phyloP scores from a whole-genome alignment of 371 early-diverging fungal species.

The Capniomyces stellatus region DNA sequence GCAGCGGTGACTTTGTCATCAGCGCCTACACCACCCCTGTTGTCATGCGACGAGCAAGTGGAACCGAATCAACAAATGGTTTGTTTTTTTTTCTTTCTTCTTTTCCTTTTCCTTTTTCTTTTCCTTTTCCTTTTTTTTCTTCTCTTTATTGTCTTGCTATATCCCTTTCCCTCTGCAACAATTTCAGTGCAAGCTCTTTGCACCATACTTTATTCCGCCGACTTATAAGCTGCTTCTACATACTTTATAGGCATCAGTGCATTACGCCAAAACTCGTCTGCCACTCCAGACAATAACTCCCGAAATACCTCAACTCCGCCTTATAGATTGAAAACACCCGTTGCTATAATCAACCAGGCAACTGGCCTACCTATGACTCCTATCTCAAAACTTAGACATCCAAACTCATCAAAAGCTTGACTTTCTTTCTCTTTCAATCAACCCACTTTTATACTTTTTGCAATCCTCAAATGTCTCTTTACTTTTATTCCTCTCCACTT shows the following conservation, averaged over 20 bases:
- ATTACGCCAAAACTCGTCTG: no score
- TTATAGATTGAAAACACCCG: no score
- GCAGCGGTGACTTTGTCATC: conserved; percentile 22
- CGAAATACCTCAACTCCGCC: not conserved
- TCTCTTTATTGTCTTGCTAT: conserved; percentile 8
- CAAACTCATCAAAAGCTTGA: not conserved
- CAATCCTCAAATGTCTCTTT: no score
- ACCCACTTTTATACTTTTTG: no score
- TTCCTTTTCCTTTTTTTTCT: conserved; percentile 1
- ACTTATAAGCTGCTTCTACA: not conserved
- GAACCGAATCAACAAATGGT: conserved; percentile 7
- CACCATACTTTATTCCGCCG: not conserved
- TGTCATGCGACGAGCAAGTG: conserved; percentile 24
- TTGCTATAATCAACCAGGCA: no score
- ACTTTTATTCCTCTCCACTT: no score
- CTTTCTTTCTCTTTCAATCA: no score
- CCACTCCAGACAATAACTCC: not conserved
- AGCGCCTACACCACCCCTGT: conserved; percentile 25
- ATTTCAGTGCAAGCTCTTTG: not conserved
- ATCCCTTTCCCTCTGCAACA: not conserved
- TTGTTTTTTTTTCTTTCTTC: conserved; percentile 4
- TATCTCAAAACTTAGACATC: not conserved
- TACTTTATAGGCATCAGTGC: no score
- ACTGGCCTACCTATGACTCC: not conserved
- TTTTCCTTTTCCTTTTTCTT: not conserved